Evolutionary conservation across 768 basidiomycete species (phyloP).

Genomic region (Rhizopogon vinicolor): DNA sequence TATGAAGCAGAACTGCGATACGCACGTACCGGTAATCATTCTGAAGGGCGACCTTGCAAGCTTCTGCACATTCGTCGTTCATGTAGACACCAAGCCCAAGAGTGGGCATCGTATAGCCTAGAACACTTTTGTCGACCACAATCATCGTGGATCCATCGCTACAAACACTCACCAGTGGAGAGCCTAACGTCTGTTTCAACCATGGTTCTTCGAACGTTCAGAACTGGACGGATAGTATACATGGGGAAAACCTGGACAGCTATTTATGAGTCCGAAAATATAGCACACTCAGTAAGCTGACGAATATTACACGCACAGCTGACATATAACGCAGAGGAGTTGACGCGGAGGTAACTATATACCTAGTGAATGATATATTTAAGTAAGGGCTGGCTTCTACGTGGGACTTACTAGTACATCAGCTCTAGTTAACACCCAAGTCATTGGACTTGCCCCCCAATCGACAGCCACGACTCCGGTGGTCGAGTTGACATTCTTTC

Average conservation of each 20-base stretch:
- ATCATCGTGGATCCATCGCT: too few species aligned
- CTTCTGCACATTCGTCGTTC: conserved; percentile 5
- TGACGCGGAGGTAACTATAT: not conserved
- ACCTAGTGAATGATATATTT: not conserved
- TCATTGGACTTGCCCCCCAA: too few species aligned
- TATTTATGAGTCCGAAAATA: not conserved
- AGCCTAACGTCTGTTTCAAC: not conserved
- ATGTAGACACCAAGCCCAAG: conserved; percentile 11
- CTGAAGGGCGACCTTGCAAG: conserved; percentile 8
- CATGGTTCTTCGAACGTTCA: not conserved
- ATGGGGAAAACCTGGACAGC: not conserved
- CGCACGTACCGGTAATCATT: conserved; percentile 7
- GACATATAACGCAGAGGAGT: not conserved
- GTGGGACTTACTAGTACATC: not conserved
- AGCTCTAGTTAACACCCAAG: too few species aligned
- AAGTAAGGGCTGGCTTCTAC: not conserved
- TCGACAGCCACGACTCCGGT: too few species aligned
- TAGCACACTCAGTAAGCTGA: not conserved
- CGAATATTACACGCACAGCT: not conserved
- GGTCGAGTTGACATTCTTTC: not conserved
- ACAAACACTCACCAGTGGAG: not conserved
- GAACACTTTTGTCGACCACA: not conserved
- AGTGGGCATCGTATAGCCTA: conserved; percentile 11
- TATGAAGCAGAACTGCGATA: not conserved
- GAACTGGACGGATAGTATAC: not conserved